Percentiles rank a stretch among this genome's conserved stretches.
These are phyloP conservation scores for Solanum acaule DNA, from an alignment of 257 asterid genomes.

Conservation along the genomic window DNA sequence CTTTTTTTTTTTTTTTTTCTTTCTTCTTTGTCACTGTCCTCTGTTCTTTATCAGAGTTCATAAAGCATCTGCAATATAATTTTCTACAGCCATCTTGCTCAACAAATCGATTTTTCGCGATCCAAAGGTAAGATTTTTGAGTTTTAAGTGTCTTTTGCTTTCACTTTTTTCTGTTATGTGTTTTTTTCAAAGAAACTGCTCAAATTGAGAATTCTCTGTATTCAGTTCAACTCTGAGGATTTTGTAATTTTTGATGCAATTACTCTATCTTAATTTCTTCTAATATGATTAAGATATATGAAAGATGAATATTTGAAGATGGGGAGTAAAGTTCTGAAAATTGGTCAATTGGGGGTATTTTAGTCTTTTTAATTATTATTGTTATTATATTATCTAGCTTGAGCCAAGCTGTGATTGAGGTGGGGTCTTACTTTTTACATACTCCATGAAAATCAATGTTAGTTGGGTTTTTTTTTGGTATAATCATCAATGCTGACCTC, in stretches of 20 bases:
- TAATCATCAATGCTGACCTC: neutral
- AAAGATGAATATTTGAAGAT: neutral
- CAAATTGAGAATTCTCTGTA: neutral
- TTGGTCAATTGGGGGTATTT: neutral
- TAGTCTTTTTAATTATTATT: neutral
- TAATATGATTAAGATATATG: neutral
- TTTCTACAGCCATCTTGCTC: neutral
- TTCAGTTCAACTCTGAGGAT: neutral
- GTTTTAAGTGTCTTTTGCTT: neutral
- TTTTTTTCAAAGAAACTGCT: neutral
- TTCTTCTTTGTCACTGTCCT: neutral
- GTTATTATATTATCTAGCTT: neutral
- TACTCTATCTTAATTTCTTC: neutral
- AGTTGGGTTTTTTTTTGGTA: conserved; percentile 8
- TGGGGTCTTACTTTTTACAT: conserved; percentile 6
- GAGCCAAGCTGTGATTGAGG: neutral
- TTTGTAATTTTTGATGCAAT: neutral
- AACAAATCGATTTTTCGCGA: neutral
- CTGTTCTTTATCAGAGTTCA: neutral
- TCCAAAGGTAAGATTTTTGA: neutral
- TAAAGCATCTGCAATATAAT: neutral
- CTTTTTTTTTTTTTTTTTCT: neutral
- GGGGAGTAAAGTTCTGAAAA: neutral
- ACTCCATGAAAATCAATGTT: neutral
- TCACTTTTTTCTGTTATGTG: neutral